phyloP scores from a whole-genome alignment of 2,329 filamentous ascomycete genomes.

The Coniochaeta ligniaria region DNA sequence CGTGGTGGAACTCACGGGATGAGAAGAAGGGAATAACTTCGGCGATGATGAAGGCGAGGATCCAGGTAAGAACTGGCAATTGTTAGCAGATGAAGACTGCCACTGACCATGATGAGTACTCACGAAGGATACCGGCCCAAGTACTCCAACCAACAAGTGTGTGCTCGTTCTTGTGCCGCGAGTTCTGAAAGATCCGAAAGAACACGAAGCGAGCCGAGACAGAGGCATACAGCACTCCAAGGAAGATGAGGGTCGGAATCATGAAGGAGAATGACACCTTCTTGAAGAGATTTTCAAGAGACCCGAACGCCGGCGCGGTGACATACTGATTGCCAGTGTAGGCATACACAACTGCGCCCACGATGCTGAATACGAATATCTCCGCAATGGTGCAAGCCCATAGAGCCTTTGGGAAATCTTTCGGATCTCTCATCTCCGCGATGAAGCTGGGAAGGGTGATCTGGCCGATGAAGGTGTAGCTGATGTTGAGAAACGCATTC shows the following conservation, averaged over 20 bases:
- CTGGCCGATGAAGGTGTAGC: constrained; percentile 93
- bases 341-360: constrained; percentile 75
- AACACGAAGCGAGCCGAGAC: constrained; percentile 88
- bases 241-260: constrained; percentile 89
- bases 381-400: constrained; percentile 88
- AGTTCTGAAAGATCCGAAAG: constrained; percentile 77
- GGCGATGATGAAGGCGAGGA: constrained; percentile 86
- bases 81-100: constrained; percentile 9
- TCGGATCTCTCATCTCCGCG: constrained; percentile 75
- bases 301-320: constrained; percentile 80
- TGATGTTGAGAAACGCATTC: constrained; percentile 90
- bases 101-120: constrained; percentile 18
- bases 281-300: constrained; percentile 65
- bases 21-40: constrained; percentile 93
- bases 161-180: constrained; percentile 72
- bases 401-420: constrained; percentile 86
- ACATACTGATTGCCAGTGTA: constrained; percentile 88
- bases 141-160: constrained; percentile 73
- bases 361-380: constrained; percentile 76
- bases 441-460: constrained; percentile 94
- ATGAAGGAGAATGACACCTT: constrained; percentile 92
- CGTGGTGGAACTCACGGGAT: constrained; percentile 42
- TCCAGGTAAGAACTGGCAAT: constrained; percentile 56
- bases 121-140: constrained; percentile 67
- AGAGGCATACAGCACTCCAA: constrained; percentile 84